Percentiles rank a stretch among this genome's conserved stretches.
phyloP scores from a whole-genome alignment of 2,329 filamentous ascomycete species.

The Polychaeton citri region DNA sequence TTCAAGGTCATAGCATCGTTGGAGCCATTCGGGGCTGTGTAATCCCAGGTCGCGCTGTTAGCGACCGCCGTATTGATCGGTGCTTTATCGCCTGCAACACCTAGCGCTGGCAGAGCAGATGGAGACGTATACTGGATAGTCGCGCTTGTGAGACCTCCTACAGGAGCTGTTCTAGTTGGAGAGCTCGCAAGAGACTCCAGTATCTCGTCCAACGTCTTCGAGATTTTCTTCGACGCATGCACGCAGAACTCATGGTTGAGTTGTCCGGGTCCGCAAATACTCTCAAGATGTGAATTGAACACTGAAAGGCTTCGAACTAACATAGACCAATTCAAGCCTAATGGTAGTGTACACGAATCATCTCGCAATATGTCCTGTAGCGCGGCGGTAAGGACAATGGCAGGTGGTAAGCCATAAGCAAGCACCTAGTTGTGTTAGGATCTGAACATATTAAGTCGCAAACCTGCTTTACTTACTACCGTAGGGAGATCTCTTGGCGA shows the following conservation, averaged over 20 bases:
- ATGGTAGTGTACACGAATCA: conserved; percentile 5
- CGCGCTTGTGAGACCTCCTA: neutral
- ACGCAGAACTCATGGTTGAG: conserved; percentile 10
- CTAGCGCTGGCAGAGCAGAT: neutral
- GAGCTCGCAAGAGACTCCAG: conserved; percentile 3
- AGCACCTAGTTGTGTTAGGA: conserved; percentile 5
- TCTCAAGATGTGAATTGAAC: conserved; percentile 9
- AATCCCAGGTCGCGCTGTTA: too few relatives aligned
- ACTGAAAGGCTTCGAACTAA: conserved; percentile 10
- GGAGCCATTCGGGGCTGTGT: too few relatives aligned
- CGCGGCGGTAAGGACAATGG: conserved; percentile 6
- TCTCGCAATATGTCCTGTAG: conserved; percentile 2
- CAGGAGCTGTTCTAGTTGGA: neutral
- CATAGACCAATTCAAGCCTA: conserved; percentile 7
- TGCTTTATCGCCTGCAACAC: neutral
- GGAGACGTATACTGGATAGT: neutral
- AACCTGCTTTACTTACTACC: conserved; percentile 5
- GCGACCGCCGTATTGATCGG: neutral
- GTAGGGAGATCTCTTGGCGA: conserved; percentile 8
- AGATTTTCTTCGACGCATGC: conserved; percentile 8
- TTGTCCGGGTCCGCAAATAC: conserved; percentile 7
- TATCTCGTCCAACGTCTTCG: conserved; percentile 9
- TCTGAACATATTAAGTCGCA: neutral
- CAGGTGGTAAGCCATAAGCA: conserved; percentile 8
- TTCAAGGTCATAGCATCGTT: neutral